phyloP scores from a whole-genome alignment of 306 rosid species.

The Cucurbita ficifolia region DNA sequence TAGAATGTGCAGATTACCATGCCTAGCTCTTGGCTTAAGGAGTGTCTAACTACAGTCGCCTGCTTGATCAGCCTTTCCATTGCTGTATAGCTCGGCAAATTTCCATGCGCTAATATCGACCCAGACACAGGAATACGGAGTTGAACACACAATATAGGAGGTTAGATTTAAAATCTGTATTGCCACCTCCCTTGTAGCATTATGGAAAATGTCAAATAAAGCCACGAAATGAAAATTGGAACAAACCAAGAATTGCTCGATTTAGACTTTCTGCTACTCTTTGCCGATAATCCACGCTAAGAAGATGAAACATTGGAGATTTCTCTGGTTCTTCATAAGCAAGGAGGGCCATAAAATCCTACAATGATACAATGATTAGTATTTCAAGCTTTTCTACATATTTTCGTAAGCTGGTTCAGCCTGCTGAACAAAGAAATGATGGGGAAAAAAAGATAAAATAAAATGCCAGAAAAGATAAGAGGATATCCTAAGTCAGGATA shows the following conservation, averaged over 20 bases:
- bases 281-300: slow-evolving; percentile 59
- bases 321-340: slow-evolving; percentile 89
- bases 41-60: slow-evolving; percentile 60
- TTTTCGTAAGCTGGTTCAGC: background rate
- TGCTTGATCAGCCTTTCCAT: slow-evolving; percentile 86
- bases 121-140: slow-evolving; percentile 8
- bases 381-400: background rate
- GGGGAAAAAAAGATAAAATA: background rate
- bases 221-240: slow-evolving; percentile 5
- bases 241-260: slow-evolving; percentile 74
- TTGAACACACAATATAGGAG: background rate
- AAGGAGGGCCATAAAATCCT: slow-evolving; percentile 82
- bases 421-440: background rate
- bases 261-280: slow-evolving; percentile 66
- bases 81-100: slow-evolving; percentile 57
- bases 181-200: background rate
- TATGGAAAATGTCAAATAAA: background rate
- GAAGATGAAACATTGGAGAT: slow-evolving; percentile 80
- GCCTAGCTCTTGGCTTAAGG: slow-evolving; percentile 44
- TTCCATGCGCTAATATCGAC: slow-evolving; percentile 48
- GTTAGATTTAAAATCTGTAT: background rate
- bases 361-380: background rate
- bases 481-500: background rate
- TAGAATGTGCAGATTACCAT: slow-evolving; percentile 35
- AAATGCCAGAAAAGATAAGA: background rate